phyloP scores from a whole-genome alignment of 257 asterid species.

The Parsonsia alboflavescens region DNA sequence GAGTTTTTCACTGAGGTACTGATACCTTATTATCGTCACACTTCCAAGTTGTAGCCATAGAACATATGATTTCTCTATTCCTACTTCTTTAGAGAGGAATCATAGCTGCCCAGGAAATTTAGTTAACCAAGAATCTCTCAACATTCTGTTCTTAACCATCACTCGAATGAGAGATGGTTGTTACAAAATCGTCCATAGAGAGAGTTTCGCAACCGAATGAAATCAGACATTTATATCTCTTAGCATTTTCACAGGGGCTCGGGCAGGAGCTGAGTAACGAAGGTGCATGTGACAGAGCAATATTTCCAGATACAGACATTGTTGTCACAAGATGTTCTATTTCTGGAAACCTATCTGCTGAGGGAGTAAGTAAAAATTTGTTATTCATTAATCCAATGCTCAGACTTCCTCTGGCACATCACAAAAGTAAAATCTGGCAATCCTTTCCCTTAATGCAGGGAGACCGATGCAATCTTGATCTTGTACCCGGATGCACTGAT shows the following conservation, averaged over 20 bases:
- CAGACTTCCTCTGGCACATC: background rate
- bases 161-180: background rate
- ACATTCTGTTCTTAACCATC: background rate
- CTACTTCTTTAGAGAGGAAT: background rate
- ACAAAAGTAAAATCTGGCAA: background rate
- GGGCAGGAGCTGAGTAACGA: slow-evolving; percentile 69
- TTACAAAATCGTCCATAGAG: too few relatives aligned
- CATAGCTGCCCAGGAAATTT: background rate
- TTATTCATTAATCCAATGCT: background rate
- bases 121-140: background rate
- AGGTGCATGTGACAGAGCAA: slow-evolving; percentile 80
- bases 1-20: slow-evolving; percentile 61
- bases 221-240: background rate
- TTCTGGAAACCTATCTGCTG: slow-evolving; percentile 56
- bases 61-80: background rate
- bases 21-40: background rate
- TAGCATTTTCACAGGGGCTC: slow-evolving; percentile 49
- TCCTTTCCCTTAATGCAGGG: slow-evolving; percentile 43
- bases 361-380: slow-evolving; percentile 59
- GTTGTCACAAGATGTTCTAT: slow-evolving; percentile 62
- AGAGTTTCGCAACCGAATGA: background rate
- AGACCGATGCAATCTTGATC: slow-evolving; percentile 75
- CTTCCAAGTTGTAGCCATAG: background rate
- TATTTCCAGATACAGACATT: slow-evolving; percentile 61
- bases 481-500: slow-evolving; percentile 70